A percentile compares a stretch with the other conserved stretches of the same genome.
Conservation (phyloP, 345 rosid species). For the Linum lewisii region DNA sequence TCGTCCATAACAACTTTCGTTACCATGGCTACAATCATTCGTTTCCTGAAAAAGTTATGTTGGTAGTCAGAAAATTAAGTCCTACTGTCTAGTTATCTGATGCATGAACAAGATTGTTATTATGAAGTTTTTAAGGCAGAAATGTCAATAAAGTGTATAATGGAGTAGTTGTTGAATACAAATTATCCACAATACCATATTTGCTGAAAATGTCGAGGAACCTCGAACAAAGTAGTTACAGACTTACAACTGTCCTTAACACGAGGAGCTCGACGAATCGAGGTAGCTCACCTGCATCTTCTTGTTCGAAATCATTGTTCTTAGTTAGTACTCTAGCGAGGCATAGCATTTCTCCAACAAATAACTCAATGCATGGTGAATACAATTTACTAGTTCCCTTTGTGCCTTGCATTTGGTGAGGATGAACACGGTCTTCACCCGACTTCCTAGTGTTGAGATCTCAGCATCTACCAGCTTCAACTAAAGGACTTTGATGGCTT, state of each 20-base stretch:
- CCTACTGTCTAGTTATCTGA: not conserved
- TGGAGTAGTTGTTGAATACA: no score
- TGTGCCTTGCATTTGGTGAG: slow-evolving; percentile 25
- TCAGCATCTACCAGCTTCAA: slow-evolving; percentile 35
- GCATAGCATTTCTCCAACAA: slow-evolving; percentile 35
- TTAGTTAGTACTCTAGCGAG: slow-evolving; percentile 29
- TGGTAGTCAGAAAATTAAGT: not conserved
- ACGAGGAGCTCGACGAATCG: slow-evolving; percentile 39
- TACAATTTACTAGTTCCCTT: slow-evolving; percentile 15
- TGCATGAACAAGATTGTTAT: no score
- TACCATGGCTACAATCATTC: not conserved
- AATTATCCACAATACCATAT: no score
- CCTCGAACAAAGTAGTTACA: no score
- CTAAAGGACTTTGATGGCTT: slow-evolving; percentile 36
- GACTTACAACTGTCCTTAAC: not conserved
- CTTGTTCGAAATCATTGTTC: slow-evolving; percentile 30
- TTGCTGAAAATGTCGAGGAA: no score
- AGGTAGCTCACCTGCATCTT: slow-evolving; percentile 32
- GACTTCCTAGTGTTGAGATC: slow-evolving; percentile 41
- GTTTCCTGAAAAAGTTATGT: not conserved
- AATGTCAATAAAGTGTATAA: no score
- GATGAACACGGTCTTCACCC: slow-evolving; percentile 39
- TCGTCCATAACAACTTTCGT: not conserved
- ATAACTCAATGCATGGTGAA: slow-evolving; percentile 28
- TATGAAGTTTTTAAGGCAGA: no score